phyloP scores from a whole-genome alignment of 2,329 filamentous ascomycete genomes.

The Colletotrichum plurivorum region DNA sequence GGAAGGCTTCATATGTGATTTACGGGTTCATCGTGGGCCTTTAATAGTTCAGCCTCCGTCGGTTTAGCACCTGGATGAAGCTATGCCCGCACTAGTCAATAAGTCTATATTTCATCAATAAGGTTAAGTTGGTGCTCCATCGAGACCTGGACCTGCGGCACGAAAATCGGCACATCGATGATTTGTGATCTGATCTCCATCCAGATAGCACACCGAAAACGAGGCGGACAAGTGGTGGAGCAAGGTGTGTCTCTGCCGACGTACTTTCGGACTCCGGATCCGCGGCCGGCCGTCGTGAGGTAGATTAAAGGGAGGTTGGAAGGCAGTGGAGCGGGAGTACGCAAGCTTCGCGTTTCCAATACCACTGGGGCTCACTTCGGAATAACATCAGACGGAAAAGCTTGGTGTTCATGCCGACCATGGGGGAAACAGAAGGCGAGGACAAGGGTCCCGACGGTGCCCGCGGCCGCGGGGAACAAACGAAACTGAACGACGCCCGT shows the following conservation, averaged over 20 bases:
- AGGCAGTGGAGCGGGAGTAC: neutral
- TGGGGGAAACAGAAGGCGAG: neutral
- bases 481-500: constrained; percentile 2
- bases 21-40: too few relatives aligned
- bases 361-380: neutral
- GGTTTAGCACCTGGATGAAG: neutral
- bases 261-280: neutral
- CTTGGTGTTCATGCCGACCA: neutral
- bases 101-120: constrained; percentile 3
- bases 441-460: neutral
- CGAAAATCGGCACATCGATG: neutral
- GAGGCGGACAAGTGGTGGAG: neutral
- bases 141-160: neutral
- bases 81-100: neutral
- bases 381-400: constrained; percentile 8
- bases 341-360: neutral
- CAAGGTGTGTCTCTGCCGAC: neutral
- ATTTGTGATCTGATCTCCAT: neutral
- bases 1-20: too few relatives aligned
- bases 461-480: neutral
- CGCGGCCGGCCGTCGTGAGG: neutral
- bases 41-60: too few relatives aligned
- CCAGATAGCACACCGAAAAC: neutral
- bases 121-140: constrained; percentile 28
- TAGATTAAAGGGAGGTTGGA: neutral